A percentile compares a stretch with the other conserved stretches of the same genome.
These are phyloP conservation scores for Leptographium flavum DNA, from an alignment of 2,329 filamentous ascomycete species.

Conservation along the genomic window DNA sequence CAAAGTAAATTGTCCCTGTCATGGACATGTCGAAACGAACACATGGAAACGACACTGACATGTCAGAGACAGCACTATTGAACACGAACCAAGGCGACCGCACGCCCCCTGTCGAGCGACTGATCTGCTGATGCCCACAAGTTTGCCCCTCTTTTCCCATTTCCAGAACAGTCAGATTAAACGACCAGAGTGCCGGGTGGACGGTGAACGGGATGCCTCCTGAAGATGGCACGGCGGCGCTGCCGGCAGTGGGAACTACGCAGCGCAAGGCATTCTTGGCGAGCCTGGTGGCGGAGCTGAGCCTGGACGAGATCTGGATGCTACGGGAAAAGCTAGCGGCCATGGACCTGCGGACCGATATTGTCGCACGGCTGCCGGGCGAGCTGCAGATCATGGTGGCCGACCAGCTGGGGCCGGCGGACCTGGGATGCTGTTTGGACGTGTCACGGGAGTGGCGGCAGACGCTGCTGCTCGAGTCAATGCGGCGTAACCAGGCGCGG, in stretches of 20 bases:
- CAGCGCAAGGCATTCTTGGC: conserved; percentile 6
- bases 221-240: too few species aligned
- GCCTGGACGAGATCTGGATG: conserved; percentile 11
- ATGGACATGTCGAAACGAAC: too few species aligned
- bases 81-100: too few species aligned
- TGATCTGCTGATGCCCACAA: too few species aligned
- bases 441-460: conserved; percentile 10
- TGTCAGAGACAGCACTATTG: too few species aligned
- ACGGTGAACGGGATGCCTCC: neutral
- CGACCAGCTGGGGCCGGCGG: conserved; percentile 5
- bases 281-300: conserved; percentile 3
- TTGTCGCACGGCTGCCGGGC: conserved; percentile 8
- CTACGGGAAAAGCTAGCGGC: conserved; percentile 4
- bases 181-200: too few species aligned
- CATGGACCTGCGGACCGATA: conserved; percentile 10
- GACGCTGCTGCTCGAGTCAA: conserved; percentile 2
- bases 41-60: too few species aligned
- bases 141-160: too few species aligned
- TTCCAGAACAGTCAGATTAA: too few species aligned
- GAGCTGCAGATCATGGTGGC: conserved; percentile 11
- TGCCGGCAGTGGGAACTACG: too few species aligned
- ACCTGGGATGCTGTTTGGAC: conserved; percentile 9
- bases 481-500: conserved; percentile 1
- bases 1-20: neutral
- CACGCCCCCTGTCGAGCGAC: too few species aligned